A percentile compares a stretch with the other conserved stretches of the same genome.
Conservation (phyloP, 2,329 filamentous ascomycete genomes). For the Pseudocercospora crystallina region DNA sequence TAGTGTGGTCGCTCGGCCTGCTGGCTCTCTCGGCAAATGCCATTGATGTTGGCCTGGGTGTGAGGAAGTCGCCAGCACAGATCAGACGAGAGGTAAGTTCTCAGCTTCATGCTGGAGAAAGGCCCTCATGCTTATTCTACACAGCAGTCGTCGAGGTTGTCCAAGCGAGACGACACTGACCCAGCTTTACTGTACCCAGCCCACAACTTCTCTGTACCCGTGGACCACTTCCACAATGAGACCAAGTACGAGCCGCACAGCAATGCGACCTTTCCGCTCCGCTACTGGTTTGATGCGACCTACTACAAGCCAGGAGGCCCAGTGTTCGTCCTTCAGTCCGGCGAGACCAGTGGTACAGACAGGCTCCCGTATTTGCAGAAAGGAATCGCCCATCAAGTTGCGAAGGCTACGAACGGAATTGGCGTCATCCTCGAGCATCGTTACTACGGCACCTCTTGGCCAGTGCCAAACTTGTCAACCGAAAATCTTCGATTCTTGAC, state of each 20-base stretch:
- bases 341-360: constrained; percentile 65
- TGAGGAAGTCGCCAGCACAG: constrained; percentile 1
- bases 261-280: constrained; percentile 64
- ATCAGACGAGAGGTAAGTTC: constrained; percentile 2
- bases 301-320: constrained; percentile 77
- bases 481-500: constrained; percentile 77
- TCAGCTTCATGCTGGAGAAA: background rate
- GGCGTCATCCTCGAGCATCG: constrained; percentile 82
- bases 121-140: background rate
- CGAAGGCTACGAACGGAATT: constrained; percentile 69
- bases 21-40: constrained; percentile 9
- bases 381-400: constrained; percentile 71
- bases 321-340: constrained; percentile 72
- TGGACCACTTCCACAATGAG: constrained; percentile 85
- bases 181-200: constrained; percentile 44
- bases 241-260: constrained; percentile 74
- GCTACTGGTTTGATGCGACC: constrained; percentile 80
- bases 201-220: constrained; percentile 56
- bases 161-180: constrained; percentile 29
- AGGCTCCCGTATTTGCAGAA: constrained; percentile 73
- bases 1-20: constrained; percentile 5
- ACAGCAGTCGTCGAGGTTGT: constrained; percentile 8
- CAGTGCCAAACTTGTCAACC: constrained; percentile 63
- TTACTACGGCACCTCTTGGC: constrained; percentile 79
- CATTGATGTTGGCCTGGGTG: constrained; percentile 4